These are phyloP conservation scores for Aspergillus sclerotiicarbonarius DNA, from an alignment of 495 filamentous ascomycete genomes.

Conservation along the genomic window DNA sequence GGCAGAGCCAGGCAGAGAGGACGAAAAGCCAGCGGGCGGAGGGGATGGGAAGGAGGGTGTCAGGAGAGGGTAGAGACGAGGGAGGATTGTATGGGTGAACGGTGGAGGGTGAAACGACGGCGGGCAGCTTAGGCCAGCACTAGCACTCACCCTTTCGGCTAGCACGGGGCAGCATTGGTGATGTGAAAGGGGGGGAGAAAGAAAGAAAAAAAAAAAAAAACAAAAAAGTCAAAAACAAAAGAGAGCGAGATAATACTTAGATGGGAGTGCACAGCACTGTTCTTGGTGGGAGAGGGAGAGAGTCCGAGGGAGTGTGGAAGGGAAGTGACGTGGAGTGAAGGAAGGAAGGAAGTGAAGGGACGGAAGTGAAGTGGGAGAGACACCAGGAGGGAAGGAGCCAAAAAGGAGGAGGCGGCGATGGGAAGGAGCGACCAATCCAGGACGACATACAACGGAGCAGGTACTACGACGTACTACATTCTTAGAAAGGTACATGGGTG, in stretches of 20 bases:
- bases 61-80: conserved; percentile 10
- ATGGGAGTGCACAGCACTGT: conserved; percentile 12
- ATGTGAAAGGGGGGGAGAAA: neutral
- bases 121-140: conserved; percentile 18
- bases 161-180: neutral
- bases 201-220: neutral
- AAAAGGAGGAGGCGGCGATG: conserved; percentile 1
- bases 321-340: neutral
- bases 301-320: neutral
- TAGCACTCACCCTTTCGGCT: neutral
- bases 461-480: no score
- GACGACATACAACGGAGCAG: neutral
- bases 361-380: neutral
- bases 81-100: conserved; percentile 4
- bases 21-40: neutral
- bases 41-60: neutral
- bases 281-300: neutral
- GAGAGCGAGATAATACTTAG: neutral
- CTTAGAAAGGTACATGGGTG: no score
- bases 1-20: neutral
- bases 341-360: neutral
- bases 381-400: neutral
- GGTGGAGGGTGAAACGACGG: conserved; percentile 19
- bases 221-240: neutral
- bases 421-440: neutral